Percentiles rank a stretch among this genome's conserved stretches.
Conservation (phyloP, 257 asterid species). For the Gardenia jasminoides region DNA sequence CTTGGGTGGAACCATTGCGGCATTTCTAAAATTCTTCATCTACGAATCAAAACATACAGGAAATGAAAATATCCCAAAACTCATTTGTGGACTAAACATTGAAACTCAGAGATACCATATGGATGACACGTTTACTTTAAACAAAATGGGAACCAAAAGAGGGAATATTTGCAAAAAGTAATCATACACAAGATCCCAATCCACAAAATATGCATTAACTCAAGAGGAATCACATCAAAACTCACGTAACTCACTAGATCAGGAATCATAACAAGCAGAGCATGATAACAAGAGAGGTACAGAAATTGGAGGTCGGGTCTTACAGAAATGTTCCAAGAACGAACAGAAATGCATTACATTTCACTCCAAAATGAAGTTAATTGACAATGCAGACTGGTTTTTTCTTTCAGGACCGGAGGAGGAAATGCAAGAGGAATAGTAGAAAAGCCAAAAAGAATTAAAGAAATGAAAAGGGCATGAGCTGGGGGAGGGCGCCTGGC, state of each 20-base stretch:
- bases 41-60: background rate
- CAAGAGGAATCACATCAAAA: background rate
- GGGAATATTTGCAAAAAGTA: background rate
- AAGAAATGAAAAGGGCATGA: background rate
- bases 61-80: background rate
- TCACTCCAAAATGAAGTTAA: background rate
- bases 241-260: background rate
- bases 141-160: background rate
- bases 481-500: background rate
- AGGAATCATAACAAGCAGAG: background rate
- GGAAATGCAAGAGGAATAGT: background rate
- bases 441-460: background rate
- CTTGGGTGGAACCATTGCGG: too few species aligned
- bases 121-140: slow-evolving; percentile 2
- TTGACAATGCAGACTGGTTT: background rate
- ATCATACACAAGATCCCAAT: background rate
- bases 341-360: background rate
- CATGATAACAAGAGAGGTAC: background rate
- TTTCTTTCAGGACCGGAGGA: background rate
- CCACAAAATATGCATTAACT: background rate
- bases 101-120: background rate
- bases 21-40: background rate
- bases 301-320: slow-evolving; percentile 14
- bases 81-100: too few species aligned
- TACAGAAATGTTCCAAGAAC: slow-evolving; percentile 9